These are phyloP conservation scores for Glycine soja DNA, from an alignment of 306 rosid genomes.

Conservation along the genomic window DNA sequence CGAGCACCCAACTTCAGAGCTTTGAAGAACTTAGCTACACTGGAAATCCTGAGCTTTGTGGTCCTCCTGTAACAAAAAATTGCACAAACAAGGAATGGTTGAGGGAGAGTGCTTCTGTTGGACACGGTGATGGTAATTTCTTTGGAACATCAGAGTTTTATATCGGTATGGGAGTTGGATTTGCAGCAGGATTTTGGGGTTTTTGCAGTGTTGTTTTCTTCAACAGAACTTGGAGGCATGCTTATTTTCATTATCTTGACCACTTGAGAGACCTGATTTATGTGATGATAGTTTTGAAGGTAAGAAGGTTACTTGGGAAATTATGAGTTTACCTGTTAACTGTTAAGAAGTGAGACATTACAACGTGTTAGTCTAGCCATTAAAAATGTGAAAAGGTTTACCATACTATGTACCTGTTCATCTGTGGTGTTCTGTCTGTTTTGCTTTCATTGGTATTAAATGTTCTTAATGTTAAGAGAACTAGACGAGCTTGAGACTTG, in stretches of 20 bases:
- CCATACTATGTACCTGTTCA: background rate
- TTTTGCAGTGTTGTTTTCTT: too few relatives aligned
- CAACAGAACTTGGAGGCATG: too few relatives aligned
- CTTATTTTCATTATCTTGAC: too few relatives aligned
- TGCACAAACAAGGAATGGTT: background rate
- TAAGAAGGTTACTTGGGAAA: too few relatives aligned
- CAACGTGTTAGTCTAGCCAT: background rate
- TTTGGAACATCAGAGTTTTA: too few relatives aligned
- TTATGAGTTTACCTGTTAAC: too few relatives aligned
- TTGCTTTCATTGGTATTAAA: too few relatives aligned
- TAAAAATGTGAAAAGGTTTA: background rate
- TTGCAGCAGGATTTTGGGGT: background rate
- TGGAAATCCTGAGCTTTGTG: conserved; percentile 44
- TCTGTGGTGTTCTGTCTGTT: background rate
- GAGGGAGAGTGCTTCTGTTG: background rate
- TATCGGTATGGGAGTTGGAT: conserved; percentile 50
- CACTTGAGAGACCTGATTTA: too few relatives aligned
- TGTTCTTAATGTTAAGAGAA: too few relatives aligned
- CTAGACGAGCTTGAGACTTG: too few relatives aligned
- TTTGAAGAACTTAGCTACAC: conserved; percentile 43
- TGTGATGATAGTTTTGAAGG: too few relatives aligned
- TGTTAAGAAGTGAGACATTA: background rate
- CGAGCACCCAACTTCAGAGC: conserved; percentile 50
- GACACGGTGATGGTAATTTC: too few relatives aligned
- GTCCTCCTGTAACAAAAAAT: conserved; percentile 43